Base-by-base conservation (phyloP, 805 yeast genomes). In the Spathaspora girioi region DNA sequence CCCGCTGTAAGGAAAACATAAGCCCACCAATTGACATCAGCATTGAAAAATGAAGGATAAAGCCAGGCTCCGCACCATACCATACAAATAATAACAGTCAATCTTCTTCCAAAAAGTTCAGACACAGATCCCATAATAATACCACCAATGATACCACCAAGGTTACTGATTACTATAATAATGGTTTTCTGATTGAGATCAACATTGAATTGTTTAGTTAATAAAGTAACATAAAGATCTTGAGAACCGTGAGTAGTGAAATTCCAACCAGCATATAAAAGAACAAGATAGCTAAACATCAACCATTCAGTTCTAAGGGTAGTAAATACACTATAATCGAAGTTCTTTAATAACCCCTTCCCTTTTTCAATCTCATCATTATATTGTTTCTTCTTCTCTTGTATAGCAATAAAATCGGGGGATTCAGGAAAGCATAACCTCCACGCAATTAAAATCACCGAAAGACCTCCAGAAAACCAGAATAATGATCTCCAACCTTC, bases 381-480 rank as follows among this genome's bases (percentile, higher is more conserved):
- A n/a, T 17, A 43, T 43, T 18, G 19, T 17, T 12, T 43, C 46
- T 43, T 66, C 26, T 61, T 59, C 48, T 50, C 48, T 5, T 40
- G 45, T 11, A 46, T 46, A 15, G 51, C 48, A 7, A 50, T 2
- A 68, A 76, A 84, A 7, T 78, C 78, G 45, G 80, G 79, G 11
- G 86, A 81, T 58, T 71, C 75, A 0, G 75, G 74, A 38, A 61
- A 53, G 38, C 59, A 58, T 32, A 56, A 51, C 54, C 75, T 61
- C 69, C 71, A 68, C 17, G 57, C 49, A 38, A 69, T 62, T 47
- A 71, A 64, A 20, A 70, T 49, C 14, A 70, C 71, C 23, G 74
- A 71, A 3, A 71, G 70, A 45, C 87, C 85, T 14, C 89, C 83
- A 54, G 84, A 79, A 57, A 85, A 83, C 84, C 87, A 83, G 64